Evolutionary conservation across 345 rosid genomes (phyloP), one percentile per base, ranked within the genome.

Genomic region (Psidium guajava): DNA sequence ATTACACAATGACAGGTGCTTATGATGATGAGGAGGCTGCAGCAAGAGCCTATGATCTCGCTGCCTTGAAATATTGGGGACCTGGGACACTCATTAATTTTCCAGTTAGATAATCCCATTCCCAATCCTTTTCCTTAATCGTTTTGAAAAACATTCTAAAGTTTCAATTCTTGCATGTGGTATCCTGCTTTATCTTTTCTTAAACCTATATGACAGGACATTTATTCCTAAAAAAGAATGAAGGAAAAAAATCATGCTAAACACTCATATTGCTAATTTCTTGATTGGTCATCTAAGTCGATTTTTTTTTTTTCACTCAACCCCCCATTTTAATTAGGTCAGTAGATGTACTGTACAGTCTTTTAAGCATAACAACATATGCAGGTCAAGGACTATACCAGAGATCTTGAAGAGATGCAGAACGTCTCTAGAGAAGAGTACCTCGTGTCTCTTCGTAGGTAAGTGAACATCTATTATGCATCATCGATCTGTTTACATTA

Each of bases 1-100:
- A 20, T 25, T 74, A 56, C 85, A 25, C 88, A 83, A 87, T 88
- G 90, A 36, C 90, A 97, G 98, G 99, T 87, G 99, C 99, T 83
- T 97, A 97, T 90, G 99, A 97, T 89, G 98, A 97, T n/a, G 99
- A 97, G 89, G 99, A 97, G 91, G 99, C 98, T 90, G 99, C 99
- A 20, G 98, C 99, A 83, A 92, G 99, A 92, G 99, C 99, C 55
- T 97, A 97, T 82, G 98, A 97, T 91, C 98, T 97, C 86, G 98
- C 99, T 87, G 99, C 98, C 87, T 91, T 97, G 57, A 97, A 96
- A 90, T 95, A 97, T 86, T 97, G 98, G 99, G 99, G 99, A 49
- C 98, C 98, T 74, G 99, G 98, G 85, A 97, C 99, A 28, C 98
- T 97, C 81, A 97, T 97, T 36, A 97, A 97, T 88, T 97, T 97